These are phyloP conservation scores for Magnaporthiopsis rhizophila DNA, from an alignment of 2,329 filamentous ascomycete genomes.

Conservation along the genomic window DNA sequence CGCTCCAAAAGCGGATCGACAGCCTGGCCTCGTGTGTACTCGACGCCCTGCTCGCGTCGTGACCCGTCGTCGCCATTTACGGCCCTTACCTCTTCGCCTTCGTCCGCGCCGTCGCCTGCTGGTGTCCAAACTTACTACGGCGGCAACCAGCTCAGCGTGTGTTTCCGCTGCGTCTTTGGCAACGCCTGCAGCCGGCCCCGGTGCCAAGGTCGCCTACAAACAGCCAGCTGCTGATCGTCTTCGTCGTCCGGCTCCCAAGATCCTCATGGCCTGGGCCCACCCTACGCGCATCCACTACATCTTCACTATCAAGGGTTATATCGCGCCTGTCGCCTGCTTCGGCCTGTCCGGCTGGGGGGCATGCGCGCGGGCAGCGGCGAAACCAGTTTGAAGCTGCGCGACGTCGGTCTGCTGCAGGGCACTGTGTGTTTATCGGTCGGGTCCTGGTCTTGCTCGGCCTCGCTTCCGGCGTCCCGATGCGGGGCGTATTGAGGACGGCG, in stretches of 20 bases:
- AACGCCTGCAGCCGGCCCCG: constrained; percentile 20
- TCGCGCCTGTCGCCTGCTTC: constrained; percentile 26
- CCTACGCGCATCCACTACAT: constrained; percentile 20
- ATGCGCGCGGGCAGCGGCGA: constrained; percentile 21
- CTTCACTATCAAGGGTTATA: constrained; percentile 18
- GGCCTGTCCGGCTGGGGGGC: constrained; percentile 28
- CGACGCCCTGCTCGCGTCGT: constrained; percentile 16
- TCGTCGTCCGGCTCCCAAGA: constrained; percentile 29
- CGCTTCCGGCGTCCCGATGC: constrained; percentile 32
- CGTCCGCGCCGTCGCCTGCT: constrained; percentile 22
- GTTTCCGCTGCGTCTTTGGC: constrained; percentile 6
- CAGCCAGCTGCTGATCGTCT: constrained; percentile 28
- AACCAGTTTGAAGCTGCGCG: constrained; percentile 15
- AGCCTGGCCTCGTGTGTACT: constrained; percentile 26
- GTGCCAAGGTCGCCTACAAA: constrained; percentile 24
- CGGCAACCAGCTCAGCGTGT: constrained; percentile 8
- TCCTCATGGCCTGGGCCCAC: constrained; percentile 22
- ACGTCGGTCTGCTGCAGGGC: constrained; percentile 18
- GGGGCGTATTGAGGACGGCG: constrained; percentile 29
- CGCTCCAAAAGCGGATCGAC: too few species aligned
- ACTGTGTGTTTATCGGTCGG: constrained; percentile 24
- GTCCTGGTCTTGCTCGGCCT: constrained; percentile 28
- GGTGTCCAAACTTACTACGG: constrained; percentile 12
- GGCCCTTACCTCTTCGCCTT: constrained; percentile 33
- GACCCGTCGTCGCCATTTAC: constrained; percentile 31